Conservation (phyloP, 164 flowering plant genomes). For the Stephania japonica region DNA sequence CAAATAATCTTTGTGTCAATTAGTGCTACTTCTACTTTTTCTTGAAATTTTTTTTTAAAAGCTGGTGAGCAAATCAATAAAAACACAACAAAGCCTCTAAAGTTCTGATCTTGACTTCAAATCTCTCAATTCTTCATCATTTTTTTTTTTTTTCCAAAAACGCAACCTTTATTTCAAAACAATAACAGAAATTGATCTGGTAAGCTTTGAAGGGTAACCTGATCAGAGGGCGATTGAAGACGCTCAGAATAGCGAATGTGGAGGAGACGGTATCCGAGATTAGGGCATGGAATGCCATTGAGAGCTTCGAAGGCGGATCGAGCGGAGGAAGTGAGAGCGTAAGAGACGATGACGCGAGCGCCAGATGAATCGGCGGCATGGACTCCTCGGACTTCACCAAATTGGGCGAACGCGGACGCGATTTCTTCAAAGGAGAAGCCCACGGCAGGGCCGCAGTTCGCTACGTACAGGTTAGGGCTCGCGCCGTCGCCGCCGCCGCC, state of each 20-base stretch:
- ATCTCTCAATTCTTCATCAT: not conserved
- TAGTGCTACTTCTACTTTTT: no score
- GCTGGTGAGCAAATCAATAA: no score
- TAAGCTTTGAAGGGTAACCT: slow-evolving; percentile 12
- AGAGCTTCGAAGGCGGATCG: slow-evolving; percentile 48
- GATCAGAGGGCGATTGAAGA: slow-evolving; percentile 22
- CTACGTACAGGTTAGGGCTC: slow-evolving; percentile 72
- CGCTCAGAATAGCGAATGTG: slow-evolving; percentile 66
- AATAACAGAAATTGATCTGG: not conserved
- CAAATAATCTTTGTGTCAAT: no score
- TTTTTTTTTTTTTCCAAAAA: no score
- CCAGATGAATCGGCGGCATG: slow-evolving; percentile 80
- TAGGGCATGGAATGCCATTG: slow-evolving; percentile 50
- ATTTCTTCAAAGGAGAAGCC: slow-evolving; percentile 58
- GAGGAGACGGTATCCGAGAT: slow-evolving; percentile 58
- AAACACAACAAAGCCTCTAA: no score
- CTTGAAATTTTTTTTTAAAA: no score
- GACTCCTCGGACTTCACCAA: slow-evolving; percentile 65
- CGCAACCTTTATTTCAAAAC: no score
- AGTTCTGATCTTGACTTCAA: not conserved
- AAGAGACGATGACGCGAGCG: slow-evolving; percentile 78
- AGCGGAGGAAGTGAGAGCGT: slow-evolving; percentile 36
- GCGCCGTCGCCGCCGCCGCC: slow-evolving; percentile 20
- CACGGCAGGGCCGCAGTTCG: slow-evolving; percentile 90
- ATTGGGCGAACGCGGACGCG: slow-evolving; percentile 44